Evolutionary conservation across 129 eudicot genomes (phyloP), one percentile per base, ranked within the genome.

Genomic region (Apium graveolens): DNA sequence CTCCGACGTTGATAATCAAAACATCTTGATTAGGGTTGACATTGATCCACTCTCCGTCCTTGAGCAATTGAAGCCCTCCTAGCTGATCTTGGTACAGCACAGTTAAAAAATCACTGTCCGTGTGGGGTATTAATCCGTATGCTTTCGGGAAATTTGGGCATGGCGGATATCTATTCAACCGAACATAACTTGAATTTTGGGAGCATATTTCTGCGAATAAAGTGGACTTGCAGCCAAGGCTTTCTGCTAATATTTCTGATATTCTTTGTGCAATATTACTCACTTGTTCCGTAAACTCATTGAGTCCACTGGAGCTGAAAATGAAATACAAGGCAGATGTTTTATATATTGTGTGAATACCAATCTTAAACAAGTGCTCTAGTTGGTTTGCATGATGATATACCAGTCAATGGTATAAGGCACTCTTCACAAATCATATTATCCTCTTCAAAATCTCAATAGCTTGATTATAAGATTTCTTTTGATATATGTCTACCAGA

Each of bases 91-190:
- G 84, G 48, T 51, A 66, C n/a, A 82, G 37, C 17, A 77, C 72
- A 4, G 84, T 82, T 31, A 82, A 68, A 77, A 82, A 77, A 73
- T 51, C 81, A 20, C 78, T 76, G 41, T 82, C 84, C 0, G 84
- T 82, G 27, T 82, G 84, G 20, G 84, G 81, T 83, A 91, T 82
- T 26, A 82, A 46, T 5, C 85, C 85, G 16, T 37, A 49, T 6
- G 48, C 48, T 24, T 72, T 11, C 0, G 13, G 43, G 24, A 55
- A 60, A 60, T 60, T 31, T 2, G 81, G 78, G 44, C 85, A 82
- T 39, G 85, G 72, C 21, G 85, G 85, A 24, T 77, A 82, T 43
- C 85, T 71, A 38, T 82, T 82, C 78, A 82, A 38, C 60, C 85
- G 74, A 29, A 77, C 45, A 46, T 70, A 82, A 55, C 85, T 55